Evolutionary conservation across 805 yeast species (phyloP), one percentile per base, ranked within the genome.

Genomic region (Groenewaldozyma tartarivorans): DNA sequence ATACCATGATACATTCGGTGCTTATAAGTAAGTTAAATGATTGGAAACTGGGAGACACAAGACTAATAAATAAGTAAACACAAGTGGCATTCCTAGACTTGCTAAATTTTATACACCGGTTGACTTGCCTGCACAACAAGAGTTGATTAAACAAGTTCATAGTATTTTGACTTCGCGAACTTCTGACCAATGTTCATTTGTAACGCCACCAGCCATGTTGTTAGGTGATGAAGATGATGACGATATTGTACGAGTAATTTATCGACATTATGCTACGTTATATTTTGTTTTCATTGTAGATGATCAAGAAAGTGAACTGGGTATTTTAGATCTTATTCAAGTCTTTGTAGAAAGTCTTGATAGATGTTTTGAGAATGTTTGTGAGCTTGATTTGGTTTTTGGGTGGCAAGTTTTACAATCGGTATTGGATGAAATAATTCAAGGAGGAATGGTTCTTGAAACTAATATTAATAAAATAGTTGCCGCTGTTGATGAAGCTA

Each of bases 361-460:
- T 58, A 77, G 81, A 44, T 92, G 98, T 61, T 92, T 92, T 62
- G 79, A 79, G 46, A 88, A 87, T 54, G 98, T 92, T 4, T 88
- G 96, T 60, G 98, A 92, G 57, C 69, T 92, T 51, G 98, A 92
- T 62, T 69, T 92, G 47, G 96, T 92, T n/a, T 90, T 88, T 64
- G 96, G 96, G 15, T 92, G 98, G 97, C 96, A 92, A 62, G 94
- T 87, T 4, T 66, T 90, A 24, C 94, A 90, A 57, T 81, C 94
- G 1, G 96, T 90, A 1, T 61, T 88, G 37, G 63, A 55, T 53
- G 97, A 92, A 54, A 81, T 92, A 26, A 80, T 92, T 1, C 97
- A 92, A 58, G 98, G 97, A 20, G 98, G 98, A 0, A 81, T 92
- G 94, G 98, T 92, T 5, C 83, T 92, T 29, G 98, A 92, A 57